Evolutionary conservation across 805 yeast species (phyloP), one percentile per base, ranked within the genome.

Genomic region (Nakazawaea molendinolei): DNA sequence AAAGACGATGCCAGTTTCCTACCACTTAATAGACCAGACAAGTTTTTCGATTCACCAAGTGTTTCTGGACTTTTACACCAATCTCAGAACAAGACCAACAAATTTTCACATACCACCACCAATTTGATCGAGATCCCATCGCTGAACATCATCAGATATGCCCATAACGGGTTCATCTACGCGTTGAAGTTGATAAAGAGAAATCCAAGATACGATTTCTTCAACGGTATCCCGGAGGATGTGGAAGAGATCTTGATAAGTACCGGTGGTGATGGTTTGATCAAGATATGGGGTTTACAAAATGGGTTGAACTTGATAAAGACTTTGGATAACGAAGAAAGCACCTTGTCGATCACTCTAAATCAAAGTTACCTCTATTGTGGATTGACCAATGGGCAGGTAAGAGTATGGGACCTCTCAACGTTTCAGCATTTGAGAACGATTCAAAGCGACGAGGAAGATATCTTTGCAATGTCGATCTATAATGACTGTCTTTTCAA

Each of bases 111-210:
- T n/a, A 32, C 36, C 6, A 28, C 31, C 16, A 32, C 50, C n/a
- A 51, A 63, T 28, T 61, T 83, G 28, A 64, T 80, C 26, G 87
- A 90, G 55, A 71, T 86, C 8, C 84, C 86, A 0, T 61, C 76
- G 4, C 59, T 66, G 15, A 79, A 87, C 50, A 71, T 77, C 29
- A 66, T 84, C 5, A 63, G 76, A 5, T 90, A 85, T 57, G 97
- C 98, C 3, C 98, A 90, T 54, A 76, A 85, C 51, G 95, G 97
- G 12, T 90, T 84, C 47, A 78, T 90, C 9, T 87, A 89, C 55
- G 69, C 87, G 28, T 74, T 85, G 72, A 61, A 64, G 18, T 44
- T 52, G 16, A 42, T 65, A 15, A 40, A 39, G 8, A 44, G 49
- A 28, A 37, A 39, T 35, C 44, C 43, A 27, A 47, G 26, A n/a